A percentile compares a stretch with the other conserved stretches of the same genome.
Conservation (phyloP, 352 stramenopile genomes). For the Phytophthora ramorum region DNA sequence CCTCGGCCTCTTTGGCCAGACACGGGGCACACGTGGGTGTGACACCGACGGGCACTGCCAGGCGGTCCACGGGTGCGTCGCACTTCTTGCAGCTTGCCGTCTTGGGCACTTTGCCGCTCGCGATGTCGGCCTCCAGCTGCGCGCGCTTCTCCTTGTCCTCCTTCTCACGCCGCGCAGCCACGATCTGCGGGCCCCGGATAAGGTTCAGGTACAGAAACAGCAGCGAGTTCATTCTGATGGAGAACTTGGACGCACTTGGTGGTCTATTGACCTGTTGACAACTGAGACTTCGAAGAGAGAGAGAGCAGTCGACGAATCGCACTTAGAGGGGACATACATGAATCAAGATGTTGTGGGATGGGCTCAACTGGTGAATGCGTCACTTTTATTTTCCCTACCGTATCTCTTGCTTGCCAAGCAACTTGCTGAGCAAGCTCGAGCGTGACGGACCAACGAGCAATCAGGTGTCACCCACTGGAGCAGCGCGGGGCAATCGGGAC, state of each 20-base stretch:
- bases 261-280: slow-evolving; percentile 37
- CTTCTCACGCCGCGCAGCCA: slow-evolving; percentile 53
- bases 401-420: slow-evolving; percentile 16
- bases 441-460: slow-evolving; percentile 47
- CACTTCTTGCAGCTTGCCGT: slow-evolving; percentile 82
- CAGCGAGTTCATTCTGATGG: slow-evolving; percentile 72
- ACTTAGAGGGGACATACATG: slow-evolving; percentile 13
- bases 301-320: slow-evolving; percentile 21
- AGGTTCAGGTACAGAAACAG: slow-evolving; percentile 83
- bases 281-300: slow-evolving; percentile 15
- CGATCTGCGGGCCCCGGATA: slow-evolving; percentile 67
- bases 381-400: slow-evolving; percentile 20
- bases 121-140: slow-evolving; percentile 56
- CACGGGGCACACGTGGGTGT: slow-evolving; percentile 57
- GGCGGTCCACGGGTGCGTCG: slow-evolving; percentile 56
- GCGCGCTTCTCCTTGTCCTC: slow-evolving; percentile 57
- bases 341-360: slow-evolving; percentile 19
- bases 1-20: slow-evolving; percentile 35
- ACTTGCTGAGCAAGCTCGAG: slow-evolving; percentile 27
- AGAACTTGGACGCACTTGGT: background rate
- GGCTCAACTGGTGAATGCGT: slow-evolving; percentile 33
- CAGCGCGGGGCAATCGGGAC: slow-evolving; percentile 42
- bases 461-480: slow-evolving; percentile 41
- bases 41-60: slow-evolving; percentile 34
- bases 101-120: slow-evolving; percentile 52